These are phyloP conservation scores for Millerago galiae DNA, from an alignment of 805 yeast species.

Conservation along the genomic window DNA sequence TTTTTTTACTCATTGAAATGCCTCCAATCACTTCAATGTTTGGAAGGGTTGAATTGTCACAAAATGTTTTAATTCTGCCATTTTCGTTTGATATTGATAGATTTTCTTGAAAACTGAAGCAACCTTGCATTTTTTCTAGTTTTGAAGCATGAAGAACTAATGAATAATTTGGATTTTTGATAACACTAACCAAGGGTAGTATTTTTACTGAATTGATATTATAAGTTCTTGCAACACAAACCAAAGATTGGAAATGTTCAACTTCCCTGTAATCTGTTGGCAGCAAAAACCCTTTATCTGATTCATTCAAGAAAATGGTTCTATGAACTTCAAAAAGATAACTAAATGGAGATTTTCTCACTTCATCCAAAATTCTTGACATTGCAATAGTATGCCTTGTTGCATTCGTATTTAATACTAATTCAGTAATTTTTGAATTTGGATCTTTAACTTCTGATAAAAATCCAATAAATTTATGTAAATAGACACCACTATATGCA, in stretches of 20 bases:
- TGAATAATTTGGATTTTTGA: conserved; percentile 1
- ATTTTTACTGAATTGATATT: not conserved
- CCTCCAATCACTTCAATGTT: not conserved
- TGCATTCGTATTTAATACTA: not conserved
- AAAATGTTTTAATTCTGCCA: not conserved
- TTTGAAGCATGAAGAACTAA: not conserved
- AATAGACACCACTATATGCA: not conserved
- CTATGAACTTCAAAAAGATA: conserved; percentile 2
- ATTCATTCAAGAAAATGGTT: conserved; percentile 4
- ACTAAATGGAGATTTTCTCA: not conserved
- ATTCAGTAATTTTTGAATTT: conserved; percentile 2
- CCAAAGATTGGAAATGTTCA: not conserved
- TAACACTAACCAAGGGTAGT: conserved; percentile 1
- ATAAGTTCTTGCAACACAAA: not conserved
- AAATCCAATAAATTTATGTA: not conserved
- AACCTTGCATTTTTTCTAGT: not conserved
- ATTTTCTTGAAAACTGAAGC: conserved; percentile 2
- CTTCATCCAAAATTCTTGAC: not conserved
- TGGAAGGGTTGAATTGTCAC: not conserved
- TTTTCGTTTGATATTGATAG: not conserved
- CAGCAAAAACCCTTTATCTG: conserved; percentile 5
- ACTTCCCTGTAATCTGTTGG: not conserved
- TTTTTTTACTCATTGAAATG: not conserved
- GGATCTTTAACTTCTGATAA: not conserved
- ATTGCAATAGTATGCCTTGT: conserved; percentile 5